phyloP scores from a whole-genome alignment of 768 basidiomycete species.

The Lyophyllum shimeji region DNA sequence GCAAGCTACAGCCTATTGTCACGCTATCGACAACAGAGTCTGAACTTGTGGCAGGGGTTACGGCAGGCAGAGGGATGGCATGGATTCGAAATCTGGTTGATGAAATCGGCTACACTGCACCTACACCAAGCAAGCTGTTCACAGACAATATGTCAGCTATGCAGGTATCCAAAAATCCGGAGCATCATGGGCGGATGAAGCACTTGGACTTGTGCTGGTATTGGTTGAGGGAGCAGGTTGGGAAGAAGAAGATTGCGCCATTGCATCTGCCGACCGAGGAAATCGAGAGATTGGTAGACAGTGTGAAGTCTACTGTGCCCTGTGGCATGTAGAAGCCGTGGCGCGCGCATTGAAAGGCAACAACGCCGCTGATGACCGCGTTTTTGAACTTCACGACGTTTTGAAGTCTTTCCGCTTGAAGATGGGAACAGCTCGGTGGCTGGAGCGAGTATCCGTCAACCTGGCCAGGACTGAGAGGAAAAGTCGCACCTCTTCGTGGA shows the following conservation, averaged over 20 bases:
- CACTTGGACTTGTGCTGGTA: background rate
- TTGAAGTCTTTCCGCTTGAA: background rate
- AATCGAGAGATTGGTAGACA: background rate
- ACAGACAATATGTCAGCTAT: conserved; percentile 18
- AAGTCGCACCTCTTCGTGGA: background rate
- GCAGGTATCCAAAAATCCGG: conserved; percentile 28
- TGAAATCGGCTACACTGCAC: conserved; percentile 18
- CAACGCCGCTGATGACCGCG: background rate
- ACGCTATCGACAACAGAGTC: conserved; percentile 35
- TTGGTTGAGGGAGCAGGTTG: background rate
- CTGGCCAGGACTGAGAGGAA: background rate
- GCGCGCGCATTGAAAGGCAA: background rate
- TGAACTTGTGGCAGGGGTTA: conserved; percentile 33
- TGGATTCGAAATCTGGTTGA: conserved; percentile 27
- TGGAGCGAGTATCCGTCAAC: conserved; percentile 4
- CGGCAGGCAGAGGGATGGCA: conserved; percentile 3
- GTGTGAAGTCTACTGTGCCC: background rate
- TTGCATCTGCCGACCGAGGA: background rate
- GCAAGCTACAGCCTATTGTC: conserved; percentile 8
- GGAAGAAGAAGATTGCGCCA: background rate
- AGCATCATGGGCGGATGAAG: conserved; percentile 20
- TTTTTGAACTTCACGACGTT: background rate
- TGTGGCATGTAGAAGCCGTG: too few relatives aligned
- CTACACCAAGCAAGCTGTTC: conserved; percentile 11
- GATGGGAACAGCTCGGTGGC: background rate